Percentiles rank a stretch among this genome's conserved stretches.
These are phyloP conservation scores for Microcyclospora pomicola DNA, from an alignment of 2,329 filamentous ascomycete species.

Conservation along the genomic window DNA sequence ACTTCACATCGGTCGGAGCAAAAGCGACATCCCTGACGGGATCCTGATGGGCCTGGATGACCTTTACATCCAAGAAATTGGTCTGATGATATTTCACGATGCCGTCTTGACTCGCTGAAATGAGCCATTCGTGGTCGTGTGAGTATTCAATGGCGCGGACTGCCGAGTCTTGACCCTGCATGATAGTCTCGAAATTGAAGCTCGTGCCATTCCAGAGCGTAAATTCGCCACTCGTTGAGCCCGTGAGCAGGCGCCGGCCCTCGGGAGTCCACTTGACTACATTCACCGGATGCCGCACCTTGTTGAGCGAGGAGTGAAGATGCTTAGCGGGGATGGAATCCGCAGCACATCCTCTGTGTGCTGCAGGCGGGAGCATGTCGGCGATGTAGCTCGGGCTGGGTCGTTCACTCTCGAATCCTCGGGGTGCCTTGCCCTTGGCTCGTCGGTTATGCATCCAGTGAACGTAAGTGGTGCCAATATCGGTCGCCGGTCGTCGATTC, in stretches of 20 bases:
- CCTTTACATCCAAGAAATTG: constrained; percentile 98
- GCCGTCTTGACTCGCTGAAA: constrained; percentile 90
- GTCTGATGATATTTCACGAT: constrained; percentile 98
- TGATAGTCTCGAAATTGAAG: constrained; percentile 99
- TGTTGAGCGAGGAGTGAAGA: constrained; percentile 94
- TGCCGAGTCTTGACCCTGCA: constrained; percentile 87
- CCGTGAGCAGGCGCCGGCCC: constrained; percentile 78
- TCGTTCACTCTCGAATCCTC: constrained; percentile 63
- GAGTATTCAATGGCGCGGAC: constrained; percentile 78
- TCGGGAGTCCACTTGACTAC: constrained; percentile 97
- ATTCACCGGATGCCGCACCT: constrained; percentile 94
- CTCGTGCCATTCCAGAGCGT: constrained; percentile 97
- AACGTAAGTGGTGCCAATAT: constrained; percentile 23
- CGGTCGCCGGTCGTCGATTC: constrained; percentile 18
- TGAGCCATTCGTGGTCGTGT: constrained; percentile 90
- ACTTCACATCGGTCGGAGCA: constrained; percentile 86
- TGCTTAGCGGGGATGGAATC: constrained; percentile 91
- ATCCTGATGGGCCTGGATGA: constrained; percentile 79
- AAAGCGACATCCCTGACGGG: constrained; percentile 86
- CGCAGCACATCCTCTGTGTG: constrained; percentile 57
- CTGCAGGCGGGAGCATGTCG: constrained; percentile 79
- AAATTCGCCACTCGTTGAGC: constrained; percentile 92
- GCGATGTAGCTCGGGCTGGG: constrained; percentile 82
- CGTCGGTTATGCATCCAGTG: constrained; percentile 82
- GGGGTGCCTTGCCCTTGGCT: constrained; percentile 58